Percentiles rank a stretch among this genome's conserved stretches.
Conservation (phyloP, 768 basidiomycete genomes). For the Coprinopsis marcescibilis region DNA sequence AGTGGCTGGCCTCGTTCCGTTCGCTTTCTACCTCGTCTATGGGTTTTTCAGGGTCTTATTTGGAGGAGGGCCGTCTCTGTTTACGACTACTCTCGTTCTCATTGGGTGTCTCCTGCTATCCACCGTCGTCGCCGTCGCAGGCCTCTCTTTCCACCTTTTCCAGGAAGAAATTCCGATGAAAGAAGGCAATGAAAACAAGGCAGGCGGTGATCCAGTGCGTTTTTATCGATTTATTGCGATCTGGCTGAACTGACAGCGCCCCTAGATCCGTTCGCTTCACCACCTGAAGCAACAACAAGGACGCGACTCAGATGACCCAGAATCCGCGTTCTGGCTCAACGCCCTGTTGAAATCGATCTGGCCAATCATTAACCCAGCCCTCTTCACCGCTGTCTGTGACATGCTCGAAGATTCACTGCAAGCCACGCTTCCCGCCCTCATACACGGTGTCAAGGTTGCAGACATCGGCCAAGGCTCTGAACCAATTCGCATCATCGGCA, state of each 20-base stretch:
- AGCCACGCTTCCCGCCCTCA: conserved; percentile 42
- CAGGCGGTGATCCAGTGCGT: conserved; percentile 4
- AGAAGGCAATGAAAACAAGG: neutral
- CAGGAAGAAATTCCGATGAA: conserved; percentile 6
- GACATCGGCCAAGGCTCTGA: conserved; percentile 68
- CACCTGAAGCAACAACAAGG: conserved; percentile 7
- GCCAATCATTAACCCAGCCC: conserved; percentile 69
- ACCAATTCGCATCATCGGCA: conserved; percentile 62
- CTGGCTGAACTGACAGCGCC: neutral
- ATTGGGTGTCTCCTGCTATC: conserved; percentile 23
- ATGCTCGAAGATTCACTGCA: conserved; percentile 60
- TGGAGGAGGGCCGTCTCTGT: conserved; percentile 16
- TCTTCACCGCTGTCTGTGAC: conserved; percentile 54
- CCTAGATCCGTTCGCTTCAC: conserved; percentile 1
- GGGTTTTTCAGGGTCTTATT: conserved; percentile 12
- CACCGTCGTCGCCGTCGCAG: conserved; percentile 22
- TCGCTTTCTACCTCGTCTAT: conserved; percentile 19
- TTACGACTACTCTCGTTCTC: conserved; percentile 16
- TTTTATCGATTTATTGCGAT: neutral
- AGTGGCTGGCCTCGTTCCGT: conserved; percentile 23
- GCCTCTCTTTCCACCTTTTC: conserved; percentile 17
- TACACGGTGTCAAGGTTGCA: conserved; percentile 61
- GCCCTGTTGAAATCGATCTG: conserved; percentile 55
- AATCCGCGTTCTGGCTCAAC: conserved; percentile 57
- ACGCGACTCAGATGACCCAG: conserved; percentile 20